Evolutionary conservation across 345 rosid species (phyloP).

Genomic region (Bruguiera parviflora): DNA sequence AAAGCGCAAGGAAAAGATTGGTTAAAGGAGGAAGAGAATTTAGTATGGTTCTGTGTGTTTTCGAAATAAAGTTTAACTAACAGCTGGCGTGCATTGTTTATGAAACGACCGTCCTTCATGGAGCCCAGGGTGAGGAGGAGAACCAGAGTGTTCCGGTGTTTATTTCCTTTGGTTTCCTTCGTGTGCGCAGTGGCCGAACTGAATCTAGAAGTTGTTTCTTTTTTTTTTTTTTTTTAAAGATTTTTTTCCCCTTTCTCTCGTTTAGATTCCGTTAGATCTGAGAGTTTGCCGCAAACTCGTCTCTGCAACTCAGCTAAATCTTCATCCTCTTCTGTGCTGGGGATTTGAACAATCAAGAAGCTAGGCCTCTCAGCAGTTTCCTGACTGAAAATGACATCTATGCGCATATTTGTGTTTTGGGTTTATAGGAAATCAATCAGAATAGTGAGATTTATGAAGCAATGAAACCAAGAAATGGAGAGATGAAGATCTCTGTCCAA

Average conservation of each 20-base stretch:
- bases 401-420: too few species aligned
- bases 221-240: constrained; percentile 17
- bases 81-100: neutral
- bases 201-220: neutral
- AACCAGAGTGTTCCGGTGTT: too few species aligned
- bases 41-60: neutral
- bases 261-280: too few species aligned
- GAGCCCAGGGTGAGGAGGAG: too few species aligned
- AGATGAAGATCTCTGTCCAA: neutral
- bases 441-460: neutral
- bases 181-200: neutral
- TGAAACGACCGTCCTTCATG: neutral
- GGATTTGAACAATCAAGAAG: too few species aligned
- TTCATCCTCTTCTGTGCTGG: too few species aligned
- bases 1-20: neutral
- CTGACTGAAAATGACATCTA: too few species aligned
- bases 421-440: neutral
- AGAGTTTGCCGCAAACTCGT: neutral
- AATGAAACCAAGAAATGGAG: neutral
- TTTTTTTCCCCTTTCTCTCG: constrained; percentile 19
- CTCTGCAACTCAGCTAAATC: too few species aligned
- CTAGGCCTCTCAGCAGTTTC: too few species aligned
- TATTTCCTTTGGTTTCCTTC: neutral
- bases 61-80: neutral
- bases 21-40: neutral